A percentile compares a stretch with the other conserved stretches of the same genome.
Evolutionary conservation across 495 filamentous ascomycete species (phyloP).

Genomic region (Hypomontagnella submonticulosa): DNA sequence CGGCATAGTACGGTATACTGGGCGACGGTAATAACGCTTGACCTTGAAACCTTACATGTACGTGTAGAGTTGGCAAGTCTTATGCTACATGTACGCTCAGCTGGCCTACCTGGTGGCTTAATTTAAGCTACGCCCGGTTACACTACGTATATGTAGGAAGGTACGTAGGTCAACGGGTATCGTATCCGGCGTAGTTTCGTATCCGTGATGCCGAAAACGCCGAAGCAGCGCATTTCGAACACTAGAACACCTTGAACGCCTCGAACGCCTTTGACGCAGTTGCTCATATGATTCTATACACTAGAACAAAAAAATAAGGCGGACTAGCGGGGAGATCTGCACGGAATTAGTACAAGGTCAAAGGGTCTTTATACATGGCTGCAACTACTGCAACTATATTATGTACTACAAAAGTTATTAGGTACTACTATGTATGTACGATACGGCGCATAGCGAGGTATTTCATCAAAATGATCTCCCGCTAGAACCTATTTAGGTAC

Average conservation of each 20-base stretch:
- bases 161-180: constrained; percentile 1
- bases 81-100: too few species aligned
- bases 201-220: constrained; percentile 32
- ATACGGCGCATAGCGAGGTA: constrained; percentile 5
- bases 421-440: constrained; percentile 13
- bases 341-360: constrained; percentile 17
- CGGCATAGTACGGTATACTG: constrained; percentile 26
- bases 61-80: too few species aligned
- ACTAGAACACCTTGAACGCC: background rate
- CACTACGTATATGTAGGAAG: background rate
- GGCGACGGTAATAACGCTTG: too few species aligned
- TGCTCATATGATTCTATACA: constrained; percentile 10
- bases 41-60: too few species aligned
- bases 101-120: constrained; percentile 11
- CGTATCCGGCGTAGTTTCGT: background rate
- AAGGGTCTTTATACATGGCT: constrained; percentile 21
- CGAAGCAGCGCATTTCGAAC: constrained; percentile 4
- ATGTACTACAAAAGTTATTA: constrained; percentile 6
- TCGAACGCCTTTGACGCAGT: background rate
- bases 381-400: too few species aligned
- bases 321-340: constrained; percentile 41
- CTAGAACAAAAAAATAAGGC: constrained; percentile 19
- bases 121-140: constrained; percentile 2
- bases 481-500: constrained; percentile 17
- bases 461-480: constrained; percentile 18